Percentiles rank a stretch among this genome's conserved stretches.
Evolutionary conservation across 306 rosid species (phyloP).

Genomic region (Inga leiocalycina): DNA sequence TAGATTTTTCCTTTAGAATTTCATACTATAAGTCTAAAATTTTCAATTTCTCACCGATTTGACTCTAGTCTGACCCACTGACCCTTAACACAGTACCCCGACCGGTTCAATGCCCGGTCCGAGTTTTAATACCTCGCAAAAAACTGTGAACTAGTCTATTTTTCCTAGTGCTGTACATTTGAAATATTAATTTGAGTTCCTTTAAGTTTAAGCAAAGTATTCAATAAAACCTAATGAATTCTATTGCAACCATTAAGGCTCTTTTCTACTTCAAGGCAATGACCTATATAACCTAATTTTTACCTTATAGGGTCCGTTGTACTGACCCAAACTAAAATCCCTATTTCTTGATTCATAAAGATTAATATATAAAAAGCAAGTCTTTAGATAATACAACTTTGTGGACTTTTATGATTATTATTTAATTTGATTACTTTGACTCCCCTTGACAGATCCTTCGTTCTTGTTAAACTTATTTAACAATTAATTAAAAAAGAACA

Average conservation of each 20-base stretch:
- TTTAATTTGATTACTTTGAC: neutral
- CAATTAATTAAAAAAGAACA: neutral
- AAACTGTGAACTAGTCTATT: too few species aligned
- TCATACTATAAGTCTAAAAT: too few species aligned
- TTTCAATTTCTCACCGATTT: too few species aligned
- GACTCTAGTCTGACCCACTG: too few species aligned
- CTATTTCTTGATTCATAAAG: conserved; percentile 10
- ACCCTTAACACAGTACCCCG: too few species aligned
- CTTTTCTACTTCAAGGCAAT: neutral
- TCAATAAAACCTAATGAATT: neutral
- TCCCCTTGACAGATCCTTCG: neutral
- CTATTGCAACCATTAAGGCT: neutral
- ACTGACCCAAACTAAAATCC: conserved; percentile 33
- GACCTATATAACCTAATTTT: neutral
- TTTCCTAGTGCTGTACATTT: neutral
- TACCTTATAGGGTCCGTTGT: conserved; percentile 18
- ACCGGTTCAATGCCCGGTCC: too few species aligned
- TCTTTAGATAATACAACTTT: neutral
- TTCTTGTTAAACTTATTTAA: neutral
- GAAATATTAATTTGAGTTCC: neutral
- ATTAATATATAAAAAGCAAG: neutral
- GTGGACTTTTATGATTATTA: neutral
- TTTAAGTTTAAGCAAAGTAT: neutral
- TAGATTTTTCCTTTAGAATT: too few species aligned
- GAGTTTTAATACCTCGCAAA: neutral